Base-by-base conservation (phyloP, 1,284 basidiomycete genomes). In the Cystobasidiaceae sp. region DNA sequence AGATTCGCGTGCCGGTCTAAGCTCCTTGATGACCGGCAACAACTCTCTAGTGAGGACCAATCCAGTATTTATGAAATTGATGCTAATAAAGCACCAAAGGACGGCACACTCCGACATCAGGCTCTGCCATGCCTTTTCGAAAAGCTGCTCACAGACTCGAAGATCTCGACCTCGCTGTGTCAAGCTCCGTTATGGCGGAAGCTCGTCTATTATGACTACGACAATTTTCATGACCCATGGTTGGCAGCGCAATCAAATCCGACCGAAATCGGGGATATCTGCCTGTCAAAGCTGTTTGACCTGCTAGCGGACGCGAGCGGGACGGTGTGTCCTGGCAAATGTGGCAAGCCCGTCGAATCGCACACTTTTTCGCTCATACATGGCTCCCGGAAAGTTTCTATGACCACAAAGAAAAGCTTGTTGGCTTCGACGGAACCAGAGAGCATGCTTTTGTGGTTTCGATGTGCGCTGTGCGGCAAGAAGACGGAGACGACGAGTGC, bases 1-100 rank as follows among this genome's bases (percentile, higher is more conserved):
- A 3, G 65, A 63, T 48, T 39, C 58, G 21, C 58, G 65, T 23
- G 51, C 65, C n/a, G 65, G 65, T 15, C 48, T 67, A 8, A 33
- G 34, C 2, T 67, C 65, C 9, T 50, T 67, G 9, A 67, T 67
- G 59, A 63, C 65, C 21, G 60, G 60, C n/a, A 67, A 67, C 41
- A 61, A 60, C 34, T 67, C 65, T n/a, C 46, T 67, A 25, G 54
- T 56, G 27, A 56, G 54, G n/a, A n/a, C n/a, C n/a, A n/a, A n/a
- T n/a, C 27, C 8, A 50, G 13, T 46, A 25, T 25, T 27, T 5
- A n/a, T 30, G 8, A 15, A 13, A 8, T 13, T 30, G 33, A 50
- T 13, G 33, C 13, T 50, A 4, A 30, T 9, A 30, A 23, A 15
- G 23, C 4, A 27, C 25, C 15, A 5, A 33, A 56, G 30, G 65